Evolutionary conservation across 75 land plant genomes (phyloP).

Genomic region (Pseudotsuga menziesii): DNA sequence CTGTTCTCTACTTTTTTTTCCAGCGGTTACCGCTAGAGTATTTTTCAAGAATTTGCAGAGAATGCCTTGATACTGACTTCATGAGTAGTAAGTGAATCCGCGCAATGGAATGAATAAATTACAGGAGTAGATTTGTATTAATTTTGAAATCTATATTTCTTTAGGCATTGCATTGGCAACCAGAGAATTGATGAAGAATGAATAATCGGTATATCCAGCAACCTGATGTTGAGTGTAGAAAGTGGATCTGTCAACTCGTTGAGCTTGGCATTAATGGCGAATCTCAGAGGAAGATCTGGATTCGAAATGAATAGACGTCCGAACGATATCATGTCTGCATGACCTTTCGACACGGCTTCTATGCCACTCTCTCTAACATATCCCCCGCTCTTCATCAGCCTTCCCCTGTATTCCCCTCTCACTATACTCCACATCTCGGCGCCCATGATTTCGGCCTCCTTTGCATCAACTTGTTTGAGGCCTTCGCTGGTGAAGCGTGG

Average conservation of each 20-base stretch:
- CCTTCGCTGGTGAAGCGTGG: constrained; percentile 60
- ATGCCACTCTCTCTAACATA: constrained; percentile 54
- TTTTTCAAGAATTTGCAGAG: too few species aligned
- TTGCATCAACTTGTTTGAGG: constrained; percentile 27
- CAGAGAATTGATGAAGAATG: constrained; percentile 13
- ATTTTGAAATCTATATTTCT: too few species aligned
- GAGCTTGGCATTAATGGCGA: constrained; percentile 36
- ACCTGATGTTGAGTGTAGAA: constrained; percentile 76
- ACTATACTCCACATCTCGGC: constrained; percentile 30
- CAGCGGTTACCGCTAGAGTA: too few species aligned
- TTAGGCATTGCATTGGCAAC: too few species aligned
- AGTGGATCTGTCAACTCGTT: constrained; percentile 48
- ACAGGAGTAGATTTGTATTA: too few species aligned
- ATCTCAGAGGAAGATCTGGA: constrained; percentile 59
- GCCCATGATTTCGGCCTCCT: constrained; percentile 23
- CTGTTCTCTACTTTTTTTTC: too few species aligned
- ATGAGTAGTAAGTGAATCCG: too few species aligned
- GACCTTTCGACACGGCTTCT: constrained; percentile 46
- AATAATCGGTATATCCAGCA: constrained; percentile 75
- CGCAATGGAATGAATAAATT: too few species aligned
- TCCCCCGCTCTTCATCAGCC: constrained; percentile 62
- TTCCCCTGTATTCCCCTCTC: constrained; percentile 48
- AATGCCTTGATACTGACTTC: too few species aligned
- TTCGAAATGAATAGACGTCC: constrained; percentile 74
- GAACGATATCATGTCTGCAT: constrained; percentile 74